A percentile compares a stretch with the other conserved stretches of the same genome.
Conservation (phyloP, 495 filamentous ascomycete species). For the Aspergillus bridgeri region DNA sequence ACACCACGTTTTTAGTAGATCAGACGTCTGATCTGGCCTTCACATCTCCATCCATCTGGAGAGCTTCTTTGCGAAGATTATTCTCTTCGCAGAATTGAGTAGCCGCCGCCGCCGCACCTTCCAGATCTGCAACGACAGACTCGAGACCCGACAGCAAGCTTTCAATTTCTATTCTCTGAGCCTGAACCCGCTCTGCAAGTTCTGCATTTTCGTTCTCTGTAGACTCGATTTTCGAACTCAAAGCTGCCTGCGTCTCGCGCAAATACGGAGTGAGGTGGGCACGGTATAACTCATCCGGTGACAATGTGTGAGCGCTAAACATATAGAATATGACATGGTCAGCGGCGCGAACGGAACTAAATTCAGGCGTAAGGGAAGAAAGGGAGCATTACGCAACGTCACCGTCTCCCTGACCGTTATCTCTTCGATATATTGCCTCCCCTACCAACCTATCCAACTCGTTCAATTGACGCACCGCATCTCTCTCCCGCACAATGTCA, state of each 20-base stretch:
- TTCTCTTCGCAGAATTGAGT: constrained; percentile 38
- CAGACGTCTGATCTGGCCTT: constrained; percentile 25
- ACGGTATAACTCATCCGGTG: constrained; percentile 59
- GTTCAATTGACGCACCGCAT: constrained; percentile 75
- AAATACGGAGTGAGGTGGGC: constrained; percentile 72
- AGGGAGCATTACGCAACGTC: constrained; percentile 36
- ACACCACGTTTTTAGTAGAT: neutral
- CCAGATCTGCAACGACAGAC: constrained; percentile 64
- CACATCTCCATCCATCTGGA: constrained; percentile 44
- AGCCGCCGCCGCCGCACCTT: constrained; percentile 55
- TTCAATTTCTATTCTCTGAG: constrained; percentile 73
- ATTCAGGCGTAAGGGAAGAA: constrained; percentile 5
- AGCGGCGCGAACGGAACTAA: neutral
- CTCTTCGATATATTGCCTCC: constrained; percentile 63
- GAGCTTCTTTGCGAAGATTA: constrained; percentile 39
- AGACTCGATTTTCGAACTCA: constrained; percentile 59
- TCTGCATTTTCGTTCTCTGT: constrained; percentile 62
- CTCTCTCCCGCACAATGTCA: constrained; percentile 62
- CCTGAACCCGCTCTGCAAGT: constrained; percentile 58
- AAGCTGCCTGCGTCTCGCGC: constrained; percentile 52
- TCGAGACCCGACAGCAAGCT: constrained; percentile 62
- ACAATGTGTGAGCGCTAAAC: constrained; percentile 71
- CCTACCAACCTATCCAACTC: constrained; percentile 71
- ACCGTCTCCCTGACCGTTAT: constrained; percentile 26
- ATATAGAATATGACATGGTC: neutral